phyloP scores from a whole-genome alignment of 495 filamentous ascomycete species.

The Pseudomonodictys pantanalensis region DNA sequence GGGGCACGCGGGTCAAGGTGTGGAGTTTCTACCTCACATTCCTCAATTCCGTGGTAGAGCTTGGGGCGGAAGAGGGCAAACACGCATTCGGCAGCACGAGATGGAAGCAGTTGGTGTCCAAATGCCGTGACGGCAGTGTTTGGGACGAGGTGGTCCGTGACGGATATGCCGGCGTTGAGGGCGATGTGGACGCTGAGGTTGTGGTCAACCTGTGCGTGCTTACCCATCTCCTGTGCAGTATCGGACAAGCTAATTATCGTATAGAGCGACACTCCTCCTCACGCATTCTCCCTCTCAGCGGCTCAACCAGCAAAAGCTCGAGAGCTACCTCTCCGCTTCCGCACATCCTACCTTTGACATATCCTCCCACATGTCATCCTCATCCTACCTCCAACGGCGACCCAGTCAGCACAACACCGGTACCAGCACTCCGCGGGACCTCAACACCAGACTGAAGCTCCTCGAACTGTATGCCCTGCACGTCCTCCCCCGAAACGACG shows the following conservation, averaged over 20 bases:
- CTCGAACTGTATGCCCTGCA: conserved; percentile 93
- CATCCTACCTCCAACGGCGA: conserved; percentile 26
- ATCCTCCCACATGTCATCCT: conserved; percentile 46
- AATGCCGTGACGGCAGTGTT: conserved; percentile 78
- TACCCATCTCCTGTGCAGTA: neutral
- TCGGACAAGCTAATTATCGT: neutral
- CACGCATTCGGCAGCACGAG: conserved; percentile 75
- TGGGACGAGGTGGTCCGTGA: conserved; percentile 89
- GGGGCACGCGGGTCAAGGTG: conserved; percentile 81
- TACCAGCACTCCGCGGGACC: conserved; percentile 72
- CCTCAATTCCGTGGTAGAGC: conserved; percentile 82
- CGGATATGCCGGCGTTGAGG: conserved; percentile 82
- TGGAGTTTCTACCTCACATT: conserved; percentile 96
- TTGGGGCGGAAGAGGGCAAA: conserved; percentile 88
- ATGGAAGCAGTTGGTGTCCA: conserved; percentile 75
- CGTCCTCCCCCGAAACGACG: conserved; percentile 81
- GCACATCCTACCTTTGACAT: conserved; percentile 67
- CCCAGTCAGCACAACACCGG: conserved; percentile 47
- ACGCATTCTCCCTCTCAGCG: conserved; percentile 79
- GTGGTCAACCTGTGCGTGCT: conserved; percentile 78
- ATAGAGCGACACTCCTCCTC: conserved; percentile 78
- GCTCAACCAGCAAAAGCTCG: conserved; percentile 80
- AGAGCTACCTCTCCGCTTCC: conserved; percentile 82
- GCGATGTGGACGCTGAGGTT: conserved; percentile 89
- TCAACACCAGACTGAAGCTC: conserved; percentile 67